A percentile compares a stretch with the other conserved stretches of the same genome.
Conservation (phyloP, 345 rosid species). For the Sonneratia alba region DNA sequence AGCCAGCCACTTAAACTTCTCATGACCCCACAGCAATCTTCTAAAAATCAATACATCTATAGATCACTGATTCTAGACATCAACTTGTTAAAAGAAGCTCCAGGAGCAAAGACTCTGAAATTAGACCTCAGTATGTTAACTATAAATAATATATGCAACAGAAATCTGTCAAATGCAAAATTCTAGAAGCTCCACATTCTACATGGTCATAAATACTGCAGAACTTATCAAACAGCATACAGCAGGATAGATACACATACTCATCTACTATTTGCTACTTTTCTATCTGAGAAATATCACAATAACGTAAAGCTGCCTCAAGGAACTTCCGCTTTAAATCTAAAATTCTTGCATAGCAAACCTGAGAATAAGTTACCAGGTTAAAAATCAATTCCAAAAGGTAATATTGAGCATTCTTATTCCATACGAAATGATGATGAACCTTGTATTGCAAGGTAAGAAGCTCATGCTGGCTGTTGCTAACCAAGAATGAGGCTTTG, state of each 20-base stretch:
- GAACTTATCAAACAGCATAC: neutral
- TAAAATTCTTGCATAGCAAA: constrained; percentile 94
- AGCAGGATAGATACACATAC: constrained; percentile 28
- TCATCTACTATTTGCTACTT: constrained; percentile 88
- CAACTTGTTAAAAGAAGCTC: neutral
- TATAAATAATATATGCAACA: neutral
- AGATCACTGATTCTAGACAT: neutral
- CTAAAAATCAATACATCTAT: neutral
- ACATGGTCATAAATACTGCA: constrained; percentile 18
- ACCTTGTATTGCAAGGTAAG: constrained; percentile 90
- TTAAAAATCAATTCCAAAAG: neutral
- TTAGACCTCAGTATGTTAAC: neutral
- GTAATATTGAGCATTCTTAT: neutral
- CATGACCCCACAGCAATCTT: neutral
- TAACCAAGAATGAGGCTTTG: constrained; percentile 95
- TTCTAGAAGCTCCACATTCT: no score
- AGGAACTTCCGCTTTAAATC: constrained; percentile 92
- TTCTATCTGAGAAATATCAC: constrained; percentile 91
- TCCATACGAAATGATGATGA: neutral
- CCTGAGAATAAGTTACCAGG: constrained; percentile 26
- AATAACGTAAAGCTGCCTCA: constrained; percentile 92
- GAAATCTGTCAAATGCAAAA: neutral
- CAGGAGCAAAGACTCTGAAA: neutral
- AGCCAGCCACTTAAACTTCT: neutral
- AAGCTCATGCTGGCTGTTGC: constrained; percentile 88